Evolutionary conservation across 257 asterid genomes (phyloP).

Genomic region (Solanum sejunctum): DNA sequence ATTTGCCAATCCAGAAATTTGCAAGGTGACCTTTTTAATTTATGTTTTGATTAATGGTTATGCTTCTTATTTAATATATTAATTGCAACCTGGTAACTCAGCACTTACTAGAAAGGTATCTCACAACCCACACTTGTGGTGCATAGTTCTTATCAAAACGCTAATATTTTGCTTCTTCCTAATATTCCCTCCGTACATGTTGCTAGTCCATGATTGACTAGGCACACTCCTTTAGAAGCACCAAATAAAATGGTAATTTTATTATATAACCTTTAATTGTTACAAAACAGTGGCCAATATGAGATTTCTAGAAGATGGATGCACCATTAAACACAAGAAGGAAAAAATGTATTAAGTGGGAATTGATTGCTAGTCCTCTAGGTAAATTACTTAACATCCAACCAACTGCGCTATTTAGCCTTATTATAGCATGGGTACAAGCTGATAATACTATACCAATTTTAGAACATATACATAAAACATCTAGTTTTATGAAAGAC

Average conservation of each 20-base stretch:
- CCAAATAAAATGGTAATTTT: neutral
- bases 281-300: neutral
- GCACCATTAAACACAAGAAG: neutral
- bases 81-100: neutral
- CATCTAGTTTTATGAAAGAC: neutral
- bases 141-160: neutral
- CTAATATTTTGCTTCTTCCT: neutral
- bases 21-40: conserved; percentile 48
- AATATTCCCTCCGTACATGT: neutral
- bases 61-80: neutral
- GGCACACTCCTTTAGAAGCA: neutral
- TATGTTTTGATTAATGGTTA: neutral
- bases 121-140: neutral
- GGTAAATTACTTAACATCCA: neutral
- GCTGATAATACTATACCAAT: neutral
- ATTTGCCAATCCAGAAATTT: conserved; percentile 63
- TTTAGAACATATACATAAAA: neutral
- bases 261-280: neutral
- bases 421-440: neutral
- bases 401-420: neutral
- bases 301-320: neutral
- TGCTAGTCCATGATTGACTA: neutral
- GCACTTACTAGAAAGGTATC: neutral
- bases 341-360: neutral
- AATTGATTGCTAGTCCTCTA: neutral